Evolutionary conservation across 2,329 filamentous ascomycete genomes (phyloP).

Genomic region (Herpotrichia juniperi): DNA sequence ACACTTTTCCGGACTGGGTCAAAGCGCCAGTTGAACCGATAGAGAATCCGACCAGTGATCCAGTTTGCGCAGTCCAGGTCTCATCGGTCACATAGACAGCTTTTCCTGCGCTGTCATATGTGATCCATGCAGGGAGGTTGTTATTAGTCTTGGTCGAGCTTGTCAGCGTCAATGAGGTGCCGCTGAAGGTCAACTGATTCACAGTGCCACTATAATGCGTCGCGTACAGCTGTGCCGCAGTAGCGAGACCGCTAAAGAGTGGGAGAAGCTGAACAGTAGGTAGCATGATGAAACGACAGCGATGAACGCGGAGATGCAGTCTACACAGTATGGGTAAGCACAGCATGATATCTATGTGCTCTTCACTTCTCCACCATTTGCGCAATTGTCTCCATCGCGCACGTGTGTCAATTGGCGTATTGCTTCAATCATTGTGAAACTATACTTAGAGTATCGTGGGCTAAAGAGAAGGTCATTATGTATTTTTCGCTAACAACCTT

Average conservation of each 20-base stretch:
- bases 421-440: constrained; percentile 9
- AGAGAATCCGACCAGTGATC: constrained; percentile 28
- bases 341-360: constrained; percentile 3
- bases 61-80: constrained; percentile 19
- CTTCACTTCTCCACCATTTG: constrained; percentile 6
- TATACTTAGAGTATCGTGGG: constrained; percentile 8
- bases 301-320: background rate
- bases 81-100: constrained; percentile 37
- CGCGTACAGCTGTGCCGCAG: constrained; percentile 34
- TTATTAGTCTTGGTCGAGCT: constrained; percentile 27
- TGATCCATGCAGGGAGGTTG: constrained; percentile 36
- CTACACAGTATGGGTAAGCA: constrained; percentile 1
- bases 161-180: constrained; percentile 27
- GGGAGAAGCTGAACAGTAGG: constrained; percentile 26
- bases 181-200: constrained; percentile 32
- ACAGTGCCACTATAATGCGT: constrained; percentile 39
- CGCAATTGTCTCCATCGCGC: constrained; percentile 3
- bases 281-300: constrained; percentile 27
- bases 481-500: background rate
- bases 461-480: constrained; percentile 8
- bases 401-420: constrained; percentile 6
- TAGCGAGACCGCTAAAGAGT: constrained; percentile 30
- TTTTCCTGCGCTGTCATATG: constrained; percentile 33
- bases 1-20: constrained; percentile 25
- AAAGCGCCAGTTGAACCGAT: constrained; percentile 33